Conservation (phyloP, 257 asterid genomes). For the Solanum paucissectum region DNA sequence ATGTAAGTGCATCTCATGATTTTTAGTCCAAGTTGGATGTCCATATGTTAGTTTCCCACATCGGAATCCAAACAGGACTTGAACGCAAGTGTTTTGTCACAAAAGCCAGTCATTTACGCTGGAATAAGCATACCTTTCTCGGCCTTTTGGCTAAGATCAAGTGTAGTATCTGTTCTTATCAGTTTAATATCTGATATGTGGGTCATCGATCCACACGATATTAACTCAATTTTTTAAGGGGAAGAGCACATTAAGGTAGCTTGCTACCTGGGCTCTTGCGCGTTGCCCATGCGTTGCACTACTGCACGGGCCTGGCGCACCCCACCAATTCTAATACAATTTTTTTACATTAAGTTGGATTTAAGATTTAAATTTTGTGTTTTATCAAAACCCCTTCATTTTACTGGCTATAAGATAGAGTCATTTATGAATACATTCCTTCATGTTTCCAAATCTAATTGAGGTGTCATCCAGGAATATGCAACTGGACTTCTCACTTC, state of each 20-base stretch:
- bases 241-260: not conserved
- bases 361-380: too few relatives aligned
- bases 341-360: too few relatives aligned
- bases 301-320: not conserved
- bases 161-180: not conserved
- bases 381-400: too few relatives aligned
- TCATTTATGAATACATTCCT: not conserved
- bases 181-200: not conserved
- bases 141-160: conserved; percentile 29
- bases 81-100: not conserved
- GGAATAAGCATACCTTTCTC: conserved; percentile 9
- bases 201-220: not conserved
- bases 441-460: not conserved
- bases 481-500: conserved; percentile 66
- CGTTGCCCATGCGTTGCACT: not conserved
- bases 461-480: conserved; percentile 36
- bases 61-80: not conserved
- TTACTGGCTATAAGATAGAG: not conserved
- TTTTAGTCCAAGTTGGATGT: too few relatives aligned
- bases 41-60: not conserved
- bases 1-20: not conserved
- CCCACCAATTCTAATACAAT: not conserved
- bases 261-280: not conserved
- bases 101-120: not conserved
- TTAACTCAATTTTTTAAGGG: not conserved